phyloP scores from a whole-genome alignment of 441 rosid genomes.

The Aquilaria agallochum region DNA sequence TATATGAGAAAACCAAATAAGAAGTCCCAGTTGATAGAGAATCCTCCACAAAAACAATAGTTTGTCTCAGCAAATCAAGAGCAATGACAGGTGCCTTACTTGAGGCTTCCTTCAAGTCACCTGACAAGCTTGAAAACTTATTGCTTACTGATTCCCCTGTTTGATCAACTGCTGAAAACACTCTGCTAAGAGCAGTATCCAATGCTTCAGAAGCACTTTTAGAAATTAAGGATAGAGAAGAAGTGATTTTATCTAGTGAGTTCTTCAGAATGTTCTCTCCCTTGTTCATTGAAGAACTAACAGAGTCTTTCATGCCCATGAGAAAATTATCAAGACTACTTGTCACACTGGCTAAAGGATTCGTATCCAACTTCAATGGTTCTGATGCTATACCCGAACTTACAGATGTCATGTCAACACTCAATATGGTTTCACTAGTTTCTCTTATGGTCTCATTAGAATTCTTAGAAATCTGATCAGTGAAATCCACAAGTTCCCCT shows the following conservation, averaged over 20 bases:
- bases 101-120: slow-evolving; percentile 51
- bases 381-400: slow-evolving; percentile 33
- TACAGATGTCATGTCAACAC: slow-evolving; percentile 31
- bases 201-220: slow-evolving; percentile 62
- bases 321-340: slow-evolving; percentile 48
- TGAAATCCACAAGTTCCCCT: slow-evolving; percentile 25
- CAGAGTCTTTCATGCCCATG: slow-evolving; percentile 36
- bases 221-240: slow-evolving; percentile 50
- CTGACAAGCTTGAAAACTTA: slow-evolving; percentile 47
- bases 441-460: slow-evolving; percentile 25
- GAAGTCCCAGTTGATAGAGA: slow-evolving; percentile 60
- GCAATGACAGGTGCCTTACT: slow-evolving; percentile 46
- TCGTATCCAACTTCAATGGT: slow-evolving; percentile 28
- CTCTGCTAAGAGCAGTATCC: slow-evolving; percentile 42
- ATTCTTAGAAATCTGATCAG: slow-evolving; percentile 37
- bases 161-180: slow-evolving; percentile 50
- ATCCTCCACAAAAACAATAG: slow-evolving; percentile 60
- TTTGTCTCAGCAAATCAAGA: slow-evolving; percentile 56
- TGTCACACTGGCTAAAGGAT: slow-evolving; percentile 32
- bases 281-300: slow-evolving; percentile 45
- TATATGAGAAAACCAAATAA: slow-evolving; percentile 62
- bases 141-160: slow-evolving; percentile 48
- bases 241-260: slow-evolving; percentile 51
- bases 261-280: slow-evolving; percentile 52
- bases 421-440: slow-evolving; percentile 31